Evolutionary conservation across 2,329 filamentous ascomycete genomes (phyloP), one percentile per base, ranked within the genome.

Genomic region (Epichloe bromicola): DNA sequence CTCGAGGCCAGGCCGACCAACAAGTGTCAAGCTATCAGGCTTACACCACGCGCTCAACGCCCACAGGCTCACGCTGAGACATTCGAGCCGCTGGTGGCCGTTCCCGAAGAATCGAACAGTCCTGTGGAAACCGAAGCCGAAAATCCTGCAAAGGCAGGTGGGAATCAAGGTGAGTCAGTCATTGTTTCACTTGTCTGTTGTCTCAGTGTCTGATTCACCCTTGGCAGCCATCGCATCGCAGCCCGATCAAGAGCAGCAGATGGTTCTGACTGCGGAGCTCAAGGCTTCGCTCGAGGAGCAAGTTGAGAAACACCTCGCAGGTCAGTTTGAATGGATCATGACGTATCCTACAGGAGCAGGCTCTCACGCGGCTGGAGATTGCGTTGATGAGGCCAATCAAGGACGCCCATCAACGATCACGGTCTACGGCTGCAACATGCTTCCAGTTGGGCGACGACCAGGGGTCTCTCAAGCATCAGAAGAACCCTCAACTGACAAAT

Each of bases 371-470:
- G 49, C 55, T 49, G 52, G 55, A 46, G 51, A 45, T 42, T 53
- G 50, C 49, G 47, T 51, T 37, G 41, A 58, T 46, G 53, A 53
- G 48, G 49, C 30, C 15, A 3, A 20, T 5, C 30, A 26, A 43
- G 33, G 15, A 49, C 1, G 14, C 33, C 26, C 48, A 19, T 49
- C 48, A 37, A 37, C 19, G n/a, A n/a, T 12, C 34, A 12, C 33
- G 3, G 40, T 72, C 17, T 72, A 75, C 56, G 76, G 75, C 51
- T 79, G 76, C 65, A 80, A 77, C 57, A 62, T 80, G 51, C 58
- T 80, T 53, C 45, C 52, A 38, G 45, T 30, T 15, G 42, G 48
- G 45, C 45, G 40, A 36, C 49, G 30, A 38, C 40, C 36, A 38
- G 10, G 17, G 15, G 20, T 14, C n/a, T 38, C 45, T n/a, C 48